A percentile compares a stretch with the other conserved stretches of the same genome.
phyloP scores from a whole-genome alignment of 768 basidiomycete genomes.

The Amanita thiersii region DNA sequence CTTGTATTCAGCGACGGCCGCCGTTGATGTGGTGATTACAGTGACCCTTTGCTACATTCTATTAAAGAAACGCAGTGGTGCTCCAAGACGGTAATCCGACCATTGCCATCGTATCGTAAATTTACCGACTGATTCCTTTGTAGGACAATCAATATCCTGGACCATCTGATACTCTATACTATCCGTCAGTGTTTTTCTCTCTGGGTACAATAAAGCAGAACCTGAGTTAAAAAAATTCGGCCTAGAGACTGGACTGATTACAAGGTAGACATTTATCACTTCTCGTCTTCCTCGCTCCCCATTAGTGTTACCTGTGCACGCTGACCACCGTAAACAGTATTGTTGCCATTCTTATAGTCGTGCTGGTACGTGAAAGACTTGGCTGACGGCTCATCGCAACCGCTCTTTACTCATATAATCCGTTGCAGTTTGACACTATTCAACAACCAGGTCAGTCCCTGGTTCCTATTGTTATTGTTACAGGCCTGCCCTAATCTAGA shows the following conservation, averaged over 20 bases:
- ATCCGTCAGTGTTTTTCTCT: background rate
- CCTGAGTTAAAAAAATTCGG: background rate
- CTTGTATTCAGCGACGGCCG: background rate
- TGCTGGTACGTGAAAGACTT: constrained; percentile 1
- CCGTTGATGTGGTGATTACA: constrained; percentile 1
- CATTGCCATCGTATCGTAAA: background rate
- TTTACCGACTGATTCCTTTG: background rate
- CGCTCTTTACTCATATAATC: too few species aligned
- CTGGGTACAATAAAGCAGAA: too few species aligned
- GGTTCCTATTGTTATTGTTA: too few species aligned
- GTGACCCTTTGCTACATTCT: background rate
- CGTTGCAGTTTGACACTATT: too few species aligned
- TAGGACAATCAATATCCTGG: background rate
- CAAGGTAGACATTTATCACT: too few species aligned
- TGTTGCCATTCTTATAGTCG: background rate
- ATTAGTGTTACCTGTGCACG: background rate
- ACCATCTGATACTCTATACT: background rate
- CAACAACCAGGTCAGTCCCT: too few species aligned
- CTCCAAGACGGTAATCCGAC: background rate
- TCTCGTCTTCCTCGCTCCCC: too few species aligned
- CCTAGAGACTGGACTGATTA: constrained; percentile 5
- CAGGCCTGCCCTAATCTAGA: too few species aligned
- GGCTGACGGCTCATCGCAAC: too few species aligned
- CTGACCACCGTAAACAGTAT: background rate
- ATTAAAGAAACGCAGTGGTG: background rate